Percentiles rank a stretch among this genome's conserved stretches.
These are phyloP conservation scores for Choanephora cucurbitarum DNA, from an alignment of 371 early-diverging fungal species.

Conservation along the genomic window DNA sequence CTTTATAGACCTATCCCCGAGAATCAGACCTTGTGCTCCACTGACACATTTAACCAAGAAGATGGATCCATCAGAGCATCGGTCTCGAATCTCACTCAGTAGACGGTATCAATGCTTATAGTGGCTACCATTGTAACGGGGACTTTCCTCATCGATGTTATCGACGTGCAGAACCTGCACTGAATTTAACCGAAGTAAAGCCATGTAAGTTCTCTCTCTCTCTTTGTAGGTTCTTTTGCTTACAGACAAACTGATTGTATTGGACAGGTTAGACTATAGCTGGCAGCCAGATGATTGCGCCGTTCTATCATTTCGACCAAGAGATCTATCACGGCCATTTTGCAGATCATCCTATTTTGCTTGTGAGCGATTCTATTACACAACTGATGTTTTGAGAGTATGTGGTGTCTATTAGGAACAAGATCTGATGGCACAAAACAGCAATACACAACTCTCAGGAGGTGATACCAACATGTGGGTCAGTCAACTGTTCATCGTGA, in stretches of 20 bases:
- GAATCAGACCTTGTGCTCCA: slow-evolving; percentile 20
- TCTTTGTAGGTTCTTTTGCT: no score
- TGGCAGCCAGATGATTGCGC: slow-evolving; percentile 38
- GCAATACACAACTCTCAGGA: slow-evolving; percentile 20
- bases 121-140: slow-evolving; percentile 35
- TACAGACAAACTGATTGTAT: no score
- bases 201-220: slow-evolving; percentile 30
- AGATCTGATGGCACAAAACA: slow-evolving; percentile 15
- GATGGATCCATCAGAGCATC: slow-evolving; percentile 31
- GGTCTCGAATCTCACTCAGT: slow-evolving; percentile 16
- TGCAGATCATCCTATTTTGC: slow-evolving; percentile 31
- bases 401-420: slow-evolving; percentile 34
- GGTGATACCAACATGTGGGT: slow-evolving; percentile 35
- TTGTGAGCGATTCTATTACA: slow-evolving; percentile 48
- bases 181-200: slow-evolving; percentile 36
- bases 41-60: slow-evolving; percentile 28
- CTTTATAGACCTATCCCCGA: slow-evolving; percentile 6
- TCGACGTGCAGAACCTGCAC: slow-evolving; percentile 16
- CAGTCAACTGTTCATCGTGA: slow-evolving; percentile 24
- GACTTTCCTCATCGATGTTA: slow-evolving; percentile 42
- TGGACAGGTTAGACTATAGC: slow-evolving; percentile 31
- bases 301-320: slow-evolving; percentile 24
- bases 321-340: slow-evolving; percentile 34
- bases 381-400: slow-evolving; percentile 42
- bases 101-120: slow-evolving; percentile 26